phyloP scores from a whole-genome alignment of 257 asterid genomes.

The Solanum virginianum region DNA sequence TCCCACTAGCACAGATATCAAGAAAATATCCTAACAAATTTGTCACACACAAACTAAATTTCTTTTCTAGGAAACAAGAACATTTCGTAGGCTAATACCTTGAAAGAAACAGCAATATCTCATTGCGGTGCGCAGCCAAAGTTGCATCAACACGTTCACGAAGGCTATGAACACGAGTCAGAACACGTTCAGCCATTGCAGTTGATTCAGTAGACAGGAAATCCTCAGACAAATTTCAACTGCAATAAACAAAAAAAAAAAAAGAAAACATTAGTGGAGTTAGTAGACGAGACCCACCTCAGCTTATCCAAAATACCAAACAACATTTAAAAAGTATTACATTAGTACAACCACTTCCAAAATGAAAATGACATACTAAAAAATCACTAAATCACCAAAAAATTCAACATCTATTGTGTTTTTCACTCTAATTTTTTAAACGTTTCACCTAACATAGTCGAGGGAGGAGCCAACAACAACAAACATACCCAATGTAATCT shows the following conservation, averaged over 20 bases:
- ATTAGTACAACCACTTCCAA: background rate
- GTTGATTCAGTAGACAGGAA: constrained; percentile 4
- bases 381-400: background rate
- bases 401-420: background rate
- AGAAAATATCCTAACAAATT: background rate
- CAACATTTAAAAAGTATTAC: background rate
- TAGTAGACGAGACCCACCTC: background rate
- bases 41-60: background rate
- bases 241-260: background rate
- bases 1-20: background rate
- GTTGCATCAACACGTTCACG: constrained; percentile 85
- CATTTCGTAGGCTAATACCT: constrained; percentile 20
- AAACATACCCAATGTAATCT: background rate
- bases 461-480: background rate
- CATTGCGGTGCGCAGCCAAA: constrained; percentile 68
- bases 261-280: background rate
- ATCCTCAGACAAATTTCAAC: constrained; percentile 20
- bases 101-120: constrained; percentile 51
- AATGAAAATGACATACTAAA: background rate
- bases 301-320: background rate
- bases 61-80: background rate
- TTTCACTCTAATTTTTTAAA: background rate
- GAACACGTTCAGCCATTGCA: constrained; percentile 75
- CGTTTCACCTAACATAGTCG: background rate
- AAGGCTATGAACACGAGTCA: constrained; percentile 84